Conservation (phyloP, 2,329 filamentous ascomycete genomes). For the Metarhizium anisopliae region DNA sequence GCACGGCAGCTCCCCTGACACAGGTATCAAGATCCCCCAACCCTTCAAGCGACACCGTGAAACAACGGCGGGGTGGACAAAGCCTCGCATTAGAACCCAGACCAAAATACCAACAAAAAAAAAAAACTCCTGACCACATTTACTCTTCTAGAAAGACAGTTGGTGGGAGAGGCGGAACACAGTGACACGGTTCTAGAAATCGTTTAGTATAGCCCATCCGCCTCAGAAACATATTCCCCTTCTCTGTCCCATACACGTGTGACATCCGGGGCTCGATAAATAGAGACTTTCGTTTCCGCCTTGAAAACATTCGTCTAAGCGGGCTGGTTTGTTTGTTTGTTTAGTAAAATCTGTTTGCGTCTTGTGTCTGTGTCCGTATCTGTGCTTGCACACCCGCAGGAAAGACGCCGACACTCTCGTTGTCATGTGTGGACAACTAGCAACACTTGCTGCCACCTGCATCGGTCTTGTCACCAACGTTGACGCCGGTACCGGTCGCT, state of each 20-base stretch:
- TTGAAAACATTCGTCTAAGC: background rate
- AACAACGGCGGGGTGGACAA: constrained; percentile 14
- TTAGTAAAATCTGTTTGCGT: background rate
- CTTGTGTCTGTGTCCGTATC: background rate
- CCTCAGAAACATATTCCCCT: background rate
- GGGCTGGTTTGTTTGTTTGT: background rate
- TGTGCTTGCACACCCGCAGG: background rate
- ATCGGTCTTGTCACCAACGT: constrained; percentile 55
- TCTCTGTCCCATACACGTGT: background rate
- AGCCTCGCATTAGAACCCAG: constrained; percentile 34
- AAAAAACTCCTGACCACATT: constrained; percentile 38
- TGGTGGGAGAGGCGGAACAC: constrained; percentile 12
- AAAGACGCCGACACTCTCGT: constrained; percentile 4
- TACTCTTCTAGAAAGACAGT: constrained; percentile 24
- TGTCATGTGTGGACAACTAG: constrained; percentile 32
- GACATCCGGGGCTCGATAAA: background rate
- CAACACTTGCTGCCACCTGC: constrained; percentile 66
- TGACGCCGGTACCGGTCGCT: constrained; percentile 50
- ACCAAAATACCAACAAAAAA: constrained; percentile 19
- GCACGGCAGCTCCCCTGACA: background rate
- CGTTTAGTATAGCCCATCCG: constrained; percentile 1
- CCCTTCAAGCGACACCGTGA: background rate
- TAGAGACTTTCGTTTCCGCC: too few species aligned
- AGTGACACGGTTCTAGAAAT: constrained; percentile 6
- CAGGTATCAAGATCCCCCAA: constrained; percentile 1